Evolutionary conservation across 371 early-diverging fungal genomes (phyloP).

Genomic region (Nematocida parisii): DNA sequence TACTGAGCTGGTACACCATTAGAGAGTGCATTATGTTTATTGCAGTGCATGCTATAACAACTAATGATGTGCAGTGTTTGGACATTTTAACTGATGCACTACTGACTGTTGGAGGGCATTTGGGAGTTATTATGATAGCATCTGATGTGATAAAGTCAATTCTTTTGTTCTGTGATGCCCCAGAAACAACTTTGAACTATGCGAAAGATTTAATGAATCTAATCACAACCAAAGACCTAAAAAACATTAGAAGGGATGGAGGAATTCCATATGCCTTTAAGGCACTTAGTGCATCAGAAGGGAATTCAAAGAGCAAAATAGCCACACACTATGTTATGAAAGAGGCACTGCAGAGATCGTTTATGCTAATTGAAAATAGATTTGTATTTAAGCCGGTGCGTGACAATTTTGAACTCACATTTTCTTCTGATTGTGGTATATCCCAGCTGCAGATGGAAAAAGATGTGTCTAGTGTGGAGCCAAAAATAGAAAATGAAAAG

Average conservation of each 20-base stretch:
- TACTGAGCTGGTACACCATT: slow-evolving; percentile 36
- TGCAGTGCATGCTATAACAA: slow-evolving; percentile 10
- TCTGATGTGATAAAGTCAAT: slow-evolving; percentile 32
- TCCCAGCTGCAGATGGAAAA: background rate
- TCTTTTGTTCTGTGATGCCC: slow-evolving; percentile 1
- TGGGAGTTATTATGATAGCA: slow-evolving; percentile 41
- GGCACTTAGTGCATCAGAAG: slow-evolving; percentile 35
- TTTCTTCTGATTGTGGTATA: background rate
- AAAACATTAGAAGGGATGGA: slow-evolving; percentile 54
- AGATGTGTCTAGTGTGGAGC: background rate
- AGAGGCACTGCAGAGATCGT: slow-evolving; percentile 8
- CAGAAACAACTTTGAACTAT: background rate
- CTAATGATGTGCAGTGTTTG: background rate
- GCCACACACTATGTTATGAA: slow-evolving; percentile 35
- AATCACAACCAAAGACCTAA: slow-evolving; percentile 15
- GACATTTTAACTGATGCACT: slow-evolving; percentile 15
- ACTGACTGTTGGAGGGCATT: slow-evolving; percentile 38
- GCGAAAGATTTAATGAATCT: background rate
- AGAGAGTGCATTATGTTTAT: slow-evolving; percentile 38
- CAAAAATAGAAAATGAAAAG: background rate
- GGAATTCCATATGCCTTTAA: slow-evolving; percentile 56
- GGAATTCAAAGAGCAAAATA: slow-evolving; percentile 22
- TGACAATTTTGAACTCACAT: background rate
- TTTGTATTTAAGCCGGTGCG: background rate
- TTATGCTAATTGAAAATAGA: slow-evolving; percentile 3